A percentile compares a stretch with the other conserved stretches of the same genome.
Evolutionary conservation across 208 protist species (phyloP).

Genomic region (Lotmaria passim): DNA sequence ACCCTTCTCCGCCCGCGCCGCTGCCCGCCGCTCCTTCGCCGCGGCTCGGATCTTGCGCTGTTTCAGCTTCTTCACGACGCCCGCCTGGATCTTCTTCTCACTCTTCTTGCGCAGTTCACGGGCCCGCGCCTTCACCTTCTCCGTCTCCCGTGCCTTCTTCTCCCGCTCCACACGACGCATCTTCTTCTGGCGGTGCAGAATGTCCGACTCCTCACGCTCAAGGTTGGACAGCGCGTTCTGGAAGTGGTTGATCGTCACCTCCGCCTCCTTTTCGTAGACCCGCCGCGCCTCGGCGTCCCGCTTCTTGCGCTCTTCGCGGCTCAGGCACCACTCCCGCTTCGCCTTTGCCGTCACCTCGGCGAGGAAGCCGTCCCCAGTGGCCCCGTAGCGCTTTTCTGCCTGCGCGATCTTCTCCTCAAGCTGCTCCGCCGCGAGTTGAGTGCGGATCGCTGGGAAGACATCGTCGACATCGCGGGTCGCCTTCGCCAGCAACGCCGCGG

Average conservation of each 20-base stretch:
- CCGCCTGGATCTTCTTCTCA: slow-evolving; percentile 81
- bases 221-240: slow-evolving; percentile 81
- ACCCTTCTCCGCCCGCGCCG: slow-evolving; percentile 69
- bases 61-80: slow-evolving; percentile 88
- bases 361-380: slow-evolving; percentile 31
- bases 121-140: slow-evolving; percentile 55
- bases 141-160: slow-evolving; percentile 53
- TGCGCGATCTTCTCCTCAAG: slow-evolving; percentile 72
- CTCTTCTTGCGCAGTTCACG: slow-evolving; percentile 74
- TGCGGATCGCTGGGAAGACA: slow-evolving; percentile 61
- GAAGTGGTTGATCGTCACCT: slow-evolving; percentile 84
- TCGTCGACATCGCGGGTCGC: slow-evolving; percentile 45
- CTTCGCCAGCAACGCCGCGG: slow-evolving; percentile 51
- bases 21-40: slow-evolving; percentile 62
- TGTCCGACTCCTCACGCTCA: slow-evolving; percentile 62
- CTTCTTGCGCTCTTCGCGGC: slow-evolving; percentile 64
- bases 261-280: slow-evolving; percentile 86
- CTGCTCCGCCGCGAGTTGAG: slow-evolving; percentile 71
- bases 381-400: slow-evolving; percentile 80
- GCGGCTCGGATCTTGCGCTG: slow-evolving; percentile 82
- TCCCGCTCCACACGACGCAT: slow-evolving; percentile 56
- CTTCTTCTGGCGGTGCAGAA: slow-evolving; percentile 62
- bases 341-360: slow-evolving; percentile 44
- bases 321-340: slow-evolving; percentile 80
- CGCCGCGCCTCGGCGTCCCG: slow-evolving; percentile 69